A percentile compares a stretch with the other conserved stretches of the same genome.
These are phyloP conservation scores for Boletus smithii DNA, from an alignment of 1,284 basidiomycete genomes.

Conservation along the genomic window DNA sequence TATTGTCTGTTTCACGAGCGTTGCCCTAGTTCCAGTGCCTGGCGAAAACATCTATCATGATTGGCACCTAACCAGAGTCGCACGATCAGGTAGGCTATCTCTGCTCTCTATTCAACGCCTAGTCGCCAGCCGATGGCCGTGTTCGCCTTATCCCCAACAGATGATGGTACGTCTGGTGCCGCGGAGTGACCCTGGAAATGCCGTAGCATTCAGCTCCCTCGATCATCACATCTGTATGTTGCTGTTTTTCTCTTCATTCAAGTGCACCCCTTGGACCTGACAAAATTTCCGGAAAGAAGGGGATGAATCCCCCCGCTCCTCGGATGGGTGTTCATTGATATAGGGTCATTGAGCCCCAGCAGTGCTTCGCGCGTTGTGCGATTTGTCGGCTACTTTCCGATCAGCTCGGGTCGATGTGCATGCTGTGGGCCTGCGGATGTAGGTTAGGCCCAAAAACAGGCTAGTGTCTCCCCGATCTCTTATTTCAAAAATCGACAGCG, in stretches of 20 bases:
- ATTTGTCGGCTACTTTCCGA: background rate
- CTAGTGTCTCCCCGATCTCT: too few species aligned
- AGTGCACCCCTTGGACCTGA: background rate
- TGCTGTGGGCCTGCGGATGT: conserved; percentile 1
- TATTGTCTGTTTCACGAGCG: too few species aligned
- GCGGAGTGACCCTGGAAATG: conserved; percentile 1
- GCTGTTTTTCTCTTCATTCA: background rate
- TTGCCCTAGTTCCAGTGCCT: too few species aligned
- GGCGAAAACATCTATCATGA: too few species aligned
- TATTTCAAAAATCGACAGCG: too few species aligned
- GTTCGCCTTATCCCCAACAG: conserved; percentile 4
- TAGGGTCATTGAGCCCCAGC: background rate
- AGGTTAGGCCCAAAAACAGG: too few species aligned
- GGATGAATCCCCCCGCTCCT: too few species aligned
- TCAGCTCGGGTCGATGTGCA: background rate
- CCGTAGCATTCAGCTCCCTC: background rate
- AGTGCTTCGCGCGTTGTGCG: background rate
- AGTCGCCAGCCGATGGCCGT: background rate
- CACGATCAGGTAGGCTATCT: background rate
- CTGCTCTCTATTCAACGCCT: background rate
- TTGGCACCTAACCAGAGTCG: too few species aligned
- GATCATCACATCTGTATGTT: background rate
- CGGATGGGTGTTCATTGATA: background rate
- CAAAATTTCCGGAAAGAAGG: background rate
- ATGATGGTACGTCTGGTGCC: too few species aligned